Percentiles rank a stretch among this genome's conserved stretches.
Evolutionary conservation across 1,284 basidiomycete species (phyloP).

Genomic region (Singerocomus rubriflavus): DNA sequence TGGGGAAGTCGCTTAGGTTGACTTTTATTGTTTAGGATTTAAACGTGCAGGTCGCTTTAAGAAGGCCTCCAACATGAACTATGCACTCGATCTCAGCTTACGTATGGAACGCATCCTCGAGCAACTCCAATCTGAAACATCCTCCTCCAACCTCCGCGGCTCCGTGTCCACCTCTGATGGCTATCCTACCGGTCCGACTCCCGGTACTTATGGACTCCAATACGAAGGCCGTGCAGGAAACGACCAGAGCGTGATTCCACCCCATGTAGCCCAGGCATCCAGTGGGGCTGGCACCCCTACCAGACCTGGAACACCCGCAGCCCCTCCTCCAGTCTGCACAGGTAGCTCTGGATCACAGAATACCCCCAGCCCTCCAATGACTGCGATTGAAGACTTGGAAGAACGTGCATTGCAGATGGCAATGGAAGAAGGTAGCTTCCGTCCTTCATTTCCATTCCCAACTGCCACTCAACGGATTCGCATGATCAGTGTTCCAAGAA

Average conservation of each 20-base stretch:
- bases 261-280: conserved; percentile 10
- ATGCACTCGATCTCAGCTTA: conserved; percentile 69
- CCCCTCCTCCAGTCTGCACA: conserved; percentile 13
- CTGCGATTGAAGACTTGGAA: conserved; percentile 56
- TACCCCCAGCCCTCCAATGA: conserved; percentile 11
- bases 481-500: conserved; percentile 42
- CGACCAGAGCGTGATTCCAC: conserved; percentile 24
- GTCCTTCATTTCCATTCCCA: background rate
- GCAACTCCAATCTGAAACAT: conserved; percentile 31
- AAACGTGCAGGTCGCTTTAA: conserved; percentile 85
- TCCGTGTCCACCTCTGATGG: conserved; percentile 24
- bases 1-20: background rate
- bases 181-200: conserved; percentile 15
- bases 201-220: conserved; percentile 31
- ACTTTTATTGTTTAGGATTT: conserved; percentile 45
- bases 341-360: conserved; percentile 10
- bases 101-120: conserved; percentile 53
- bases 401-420: conserved; percentile 65
- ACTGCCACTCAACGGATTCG: conserved; percentile 3
- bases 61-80: conserved; percentile 91
- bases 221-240: conserved; percentile 29
- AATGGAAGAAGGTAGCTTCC: conserved; percentile 53
- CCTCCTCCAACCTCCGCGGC: conserved; percentile 23
- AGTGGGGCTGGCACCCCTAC: conserved; percentile 25
- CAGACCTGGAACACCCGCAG: conserved; percentile 23